A percentile compares a stretch with the other conserved stretches of the same genome.
Conservation (phyloP, 805 yeast genomes). For the Candida verbasci region DNA sequence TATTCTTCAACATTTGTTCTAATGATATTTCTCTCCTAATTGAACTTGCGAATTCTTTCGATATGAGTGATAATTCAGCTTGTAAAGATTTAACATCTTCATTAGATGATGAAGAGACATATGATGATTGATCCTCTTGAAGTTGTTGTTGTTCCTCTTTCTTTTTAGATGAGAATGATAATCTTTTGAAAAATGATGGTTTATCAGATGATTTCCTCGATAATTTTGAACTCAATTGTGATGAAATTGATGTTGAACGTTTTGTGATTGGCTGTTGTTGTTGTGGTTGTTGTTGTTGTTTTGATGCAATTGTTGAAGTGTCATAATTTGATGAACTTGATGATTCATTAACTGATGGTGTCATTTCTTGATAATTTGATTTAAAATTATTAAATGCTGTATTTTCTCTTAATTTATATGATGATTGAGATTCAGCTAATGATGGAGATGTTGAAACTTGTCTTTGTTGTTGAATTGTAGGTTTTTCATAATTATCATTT, state of each 20-base stretch:
- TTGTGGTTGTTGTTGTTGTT: not conserved
- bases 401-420: constrained; percentile 16
- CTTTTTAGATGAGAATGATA: constrained; percentile 4
- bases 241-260: constrained; percentile 3
- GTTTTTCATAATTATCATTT: not conserved
- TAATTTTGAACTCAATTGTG: constrained; percentile 5
- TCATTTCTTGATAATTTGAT: not conserved
- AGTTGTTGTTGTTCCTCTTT: not conserved
- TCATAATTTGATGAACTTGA: not conserved
- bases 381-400: constrained; percentile 27
- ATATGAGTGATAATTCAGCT: constrained; percentile 49
- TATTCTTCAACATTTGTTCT: constrained; percentile 41
- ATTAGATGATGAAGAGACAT: not conserved
- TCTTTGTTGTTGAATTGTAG: not conserved
- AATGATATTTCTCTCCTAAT: constrained; percentile 64
- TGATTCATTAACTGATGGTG: not conserved
- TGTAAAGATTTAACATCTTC: not conserved
- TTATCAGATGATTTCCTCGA: constrained; percentile 5
- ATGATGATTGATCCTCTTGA: no score
- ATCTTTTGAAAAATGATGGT: constrained; percentile 6
- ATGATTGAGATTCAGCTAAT: not conserved
- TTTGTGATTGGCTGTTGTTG: not conserved
- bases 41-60: constrained; percentile 69
- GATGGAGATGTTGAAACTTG: not conserved
- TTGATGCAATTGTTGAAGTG: not conserved